Evolutionary conservation across 345 rosid genomes (phyloP).

Genomic region (Gossypium raimondii): DNA sequence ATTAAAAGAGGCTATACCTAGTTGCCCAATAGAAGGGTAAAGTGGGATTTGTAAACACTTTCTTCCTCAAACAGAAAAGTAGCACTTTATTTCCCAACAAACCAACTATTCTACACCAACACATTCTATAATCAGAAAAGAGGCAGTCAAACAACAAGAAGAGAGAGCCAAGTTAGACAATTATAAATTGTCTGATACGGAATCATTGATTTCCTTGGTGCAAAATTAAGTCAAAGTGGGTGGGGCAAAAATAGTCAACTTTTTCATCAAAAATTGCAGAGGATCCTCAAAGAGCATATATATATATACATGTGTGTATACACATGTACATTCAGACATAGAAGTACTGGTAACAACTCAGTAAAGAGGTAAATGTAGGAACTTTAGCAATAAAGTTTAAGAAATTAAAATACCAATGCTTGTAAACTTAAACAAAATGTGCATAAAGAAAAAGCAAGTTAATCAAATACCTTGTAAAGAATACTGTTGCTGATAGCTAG

Average conservation of each 20-base stretch:
- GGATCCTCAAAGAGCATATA: neutral
- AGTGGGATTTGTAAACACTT: neutral
- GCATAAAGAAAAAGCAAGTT: constrained; percentile 7
- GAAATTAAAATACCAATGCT: neutral
- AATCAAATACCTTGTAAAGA: constrained; percentile 45
- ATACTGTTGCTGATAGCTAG: constrained; percentile 73
- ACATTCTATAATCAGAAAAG: neutral
- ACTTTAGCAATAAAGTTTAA: neutral
- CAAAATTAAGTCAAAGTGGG: neutral
- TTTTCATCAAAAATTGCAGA: neutral
- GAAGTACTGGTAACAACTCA: neutral
- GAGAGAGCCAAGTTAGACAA: neutral
- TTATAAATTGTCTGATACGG: neutral
- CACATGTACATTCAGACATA: neutral
- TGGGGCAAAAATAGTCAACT: neutral
- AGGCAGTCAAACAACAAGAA: neutral
- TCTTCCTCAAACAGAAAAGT: neutral
- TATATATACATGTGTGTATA: no score
- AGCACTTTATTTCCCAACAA: neutral
- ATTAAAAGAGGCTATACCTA: neutral
- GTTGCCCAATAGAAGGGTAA: neutral
- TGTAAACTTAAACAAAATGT: constrained; percentile 4
- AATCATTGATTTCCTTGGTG: neutral
- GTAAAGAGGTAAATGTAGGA: neutral
- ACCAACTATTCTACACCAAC: neutral